Evolutionary conservation across 2,329 filamentous ascomycete genomes (phyloP), one percentile per base, ranked within the genome.

Genomic region (Fusarium sororula): DNA sequence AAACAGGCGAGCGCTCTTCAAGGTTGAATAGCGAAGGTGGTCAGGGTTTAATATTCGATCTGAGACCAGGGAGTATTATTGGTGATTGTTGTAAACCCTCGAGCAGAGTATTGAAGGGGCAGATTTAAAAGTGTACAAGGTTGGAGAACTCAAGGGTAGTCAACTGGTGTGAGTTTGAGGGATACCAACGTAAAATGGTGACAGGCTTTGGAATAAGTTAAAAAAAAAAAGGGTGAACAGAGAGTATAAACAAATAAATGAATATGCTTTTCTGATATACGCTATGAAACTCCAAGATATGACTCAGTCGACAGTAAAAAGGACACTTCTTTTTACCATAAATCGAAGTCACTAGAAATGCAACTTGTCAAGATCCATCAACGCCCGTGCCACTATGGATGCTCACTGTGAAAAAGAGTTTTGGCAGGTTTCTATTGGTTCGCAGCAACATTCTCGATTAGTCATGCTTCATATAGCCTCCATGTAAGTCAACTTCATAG

Each of bases 341-440:
- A 56, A 74, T 79, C 75, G 75, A 79, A 78, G 77, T 76, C 70
- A 62, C 75, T 77, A 75, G 77, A 79, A 79, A 66, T 66, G 44
- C 77, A 78, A 78, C 70, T 78, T 78, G 77, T 74, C 75, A 78
- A 72, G 76, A 69, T 75, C 54, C 53, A 28, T 59, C 38, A 50
- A 47, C 32, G 42, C 64, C 38, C 42, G 48, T 63, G 64, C 48
- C 66, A 69, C 53, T 20, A 26, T 62, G 55, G 37, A 38, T 17
- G 62, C 22, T 60, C 39, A 56, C 68, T 72, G 30, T 53, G n/a
- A 65, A 57, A 56, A 54, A 47, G 62, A 70, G 47, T 68, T 77
- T 71, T 74, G 74, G 73, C 75, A 66, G 22, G 39, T 60, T 73
- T 20, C 69, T 35, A 79, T 79, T 79, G 77, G 77, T 28, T 35